Conservation (phyloP, 371 early-diverging fungal species). For the Fennellomyces sp. region DNA sequence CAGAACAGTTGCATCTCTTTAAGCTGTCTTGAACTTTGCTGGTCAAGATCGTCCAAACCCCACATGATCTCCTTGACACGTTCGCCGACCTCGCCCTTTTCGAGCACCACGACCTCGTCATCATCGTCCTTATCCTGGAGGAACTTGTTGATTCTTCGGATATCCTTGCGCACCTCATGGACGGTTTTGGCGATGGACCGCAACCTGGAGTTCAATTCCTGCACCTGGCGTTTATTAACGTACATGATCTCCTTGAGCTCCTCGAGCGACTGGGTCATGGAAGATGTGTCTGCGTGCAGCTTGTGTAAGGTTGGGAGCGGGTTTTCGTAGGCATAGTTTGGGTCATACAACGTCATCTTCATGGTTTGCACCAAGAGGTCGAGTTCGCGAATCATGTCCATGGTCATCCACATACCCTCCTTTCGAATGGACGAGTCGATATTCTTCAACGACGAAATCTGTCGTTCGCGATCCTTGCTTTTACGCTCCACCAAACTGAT, state of each 20-base stretch:
- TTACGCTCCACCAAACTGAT: conserved; percentile 42
- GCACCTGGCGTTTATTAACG: conserved; percentile 52
- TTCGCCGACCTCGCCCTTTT: conserved; percentile 51
- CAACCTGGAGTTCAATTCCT: conserved; percentile 48
- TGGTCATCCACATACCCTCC: conserved; percentile 41
- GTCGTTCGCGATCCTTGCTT: conserved; percentile 51
- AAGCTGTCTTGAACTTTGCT: conserved; percentile 38
- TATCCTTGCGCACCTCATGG: conserved; percentile 54
- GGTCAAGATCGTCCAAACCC: conserved; percentile 55
- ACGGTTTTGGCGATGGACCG: conserved; percentile 55
- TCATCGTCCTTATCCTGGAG: conserved; percentile 49
- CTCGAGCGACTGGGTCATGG: conserved; percentile 47
- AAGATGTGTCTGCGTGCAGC: conserved; percentile 42
- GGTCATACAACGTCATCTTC: conserved; percentile 40
- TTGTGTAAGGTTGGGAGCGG: conserved; percentile 40
- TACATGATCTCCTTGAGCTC: conserved; percentile 58
- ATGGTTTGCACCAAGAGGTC: conserved; percentile 33
- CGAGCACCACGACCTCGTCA: conserved; percentile 50
- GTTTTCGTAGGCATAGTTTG: conserved; percentile 40
- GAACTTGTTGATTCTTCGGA: conserved; percentile 49
- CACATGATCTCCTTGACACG: conserved; percentile 57
- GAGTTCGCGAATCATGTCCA: conserved; percentile 38
- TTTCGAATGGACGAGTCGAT: conserved; percentile 44
- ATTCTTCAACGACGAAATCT: conserved; percentile 37
- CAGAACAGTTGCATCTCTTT: conserved; percentile 49